phyloP scores from a whole-genome alignment of 2,329 filamentous ascomycete species.

The Aspergillus eucalypticola region DNA sequence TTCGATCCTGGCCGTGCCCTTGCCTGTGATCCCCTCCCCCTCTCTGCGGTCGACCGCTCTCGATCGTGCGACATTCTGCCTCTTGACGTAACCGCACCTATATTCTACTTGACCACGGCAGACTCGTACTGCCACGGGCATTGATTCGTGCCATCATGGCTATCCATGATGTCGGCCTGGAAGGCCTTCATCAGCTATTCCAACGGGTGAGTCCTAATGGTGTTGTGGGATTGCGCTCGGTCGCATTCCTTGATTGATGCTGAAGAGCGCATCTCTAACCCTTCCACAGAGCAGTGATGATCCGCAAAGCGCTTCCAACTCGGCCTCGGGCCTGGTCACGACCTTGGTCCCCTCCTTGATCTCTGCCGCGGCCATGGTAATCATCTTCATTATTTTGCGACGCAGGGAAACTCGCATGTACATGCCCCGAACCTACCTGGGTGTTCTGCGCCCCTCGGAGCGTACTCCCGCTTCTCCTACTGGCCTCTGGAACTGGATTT shows the following conservation, averaged over 20 bases:
- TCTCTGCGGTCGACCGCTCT: background rate
- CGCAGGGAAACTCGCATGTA: constrained; percentile 53
- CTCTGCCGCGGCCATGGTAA: constrained; percentile 47
- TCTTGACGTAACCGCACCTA: background rate
- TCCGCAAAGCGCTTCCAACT: constrained; percentile 31
- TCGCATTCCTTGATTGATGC: background rate
- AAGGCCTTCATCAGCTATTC: constrained; percentile 21
- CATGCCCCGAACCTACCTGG: constrained; percentile 57
- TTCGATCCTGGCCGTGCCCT: background rate
- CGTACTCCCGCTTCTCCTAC: constrained; percentile 61
- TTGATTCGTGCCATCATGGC: constrained; percentile 17
- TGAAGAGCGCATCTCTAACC: constrained; percentile 5
- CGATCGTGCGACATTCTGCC: background rate
- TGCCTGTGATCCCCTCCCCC: background rate
- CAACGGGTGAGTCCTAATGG: constrained; percentile 20
- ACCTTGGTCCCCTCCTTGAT: constrained; percentile 52
- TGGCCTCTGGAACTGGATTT: constrained; percentile 68
- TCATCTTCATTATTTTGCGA: constrained; percentile 55
- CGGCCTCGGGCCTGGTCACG: constrained; percentile 50
- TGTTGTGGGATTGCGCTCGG: background rate
- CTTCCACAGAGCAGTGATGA: constrained; percentile 10
- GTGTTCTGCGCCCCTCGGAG: constrained; percentile 53
- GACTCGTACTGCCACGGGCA: background rate
- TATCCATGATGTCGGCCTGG: constrained; percentile 17
- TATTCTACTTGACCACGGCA: background rate